phyloP scores from a whole-genome alignment of 495 filamentous ascomycete genomes.

The Aspergillus bridgeri region DNA sequence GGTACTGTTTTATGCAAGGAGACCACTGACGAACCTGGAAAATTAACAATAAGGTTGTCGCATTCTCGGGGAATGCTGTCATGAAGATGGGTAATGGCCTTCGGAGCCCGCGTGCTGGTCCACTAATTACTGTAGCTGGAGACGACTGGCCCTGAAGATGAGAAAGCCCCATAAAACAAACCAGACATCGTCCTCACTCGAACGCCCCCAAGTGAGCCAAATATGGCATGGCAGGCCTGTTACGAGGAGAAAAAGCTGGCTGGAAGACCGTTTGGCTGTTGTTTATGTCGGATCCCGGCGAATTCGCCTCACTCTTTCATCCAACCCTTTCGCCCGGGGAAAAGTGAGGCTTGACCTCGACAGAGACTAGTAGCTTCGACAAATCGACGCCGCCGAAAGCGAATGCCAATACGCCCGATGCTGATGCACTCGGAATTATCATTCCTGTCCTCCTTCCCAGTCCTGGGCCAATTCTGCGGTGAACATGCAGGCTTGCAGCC shows the following conservation, averaged over 20 bases:
- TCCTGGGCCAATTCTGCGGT: slow-evolving; percentile 24
- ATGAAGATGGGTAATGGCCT: slow-evolving; percentile 6
- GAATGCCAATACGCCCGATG: slow-evolving; percentile 6
- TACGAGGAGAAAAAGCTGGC: slow-evolving; percentile 4
- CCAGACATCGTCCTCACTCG: slow-evolving; percentile 4
- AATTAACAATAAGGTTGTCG: background rate
- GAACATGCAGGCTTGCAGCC: slow-evolving; percentile 25
- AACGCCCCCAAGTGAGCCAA: slow-evolving; percentile 9
- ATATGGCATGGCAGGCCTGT: slow-evolving; percentile 1
- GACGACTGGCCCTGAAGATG: background rate
- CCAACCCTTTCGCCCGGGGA: slow-evolving; percentile 37
- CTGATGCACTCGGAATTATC: slow-evolving; percentile 9
- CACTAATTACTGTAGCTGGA: background rate
- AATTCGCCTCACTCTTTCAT: slow-evolving; percentile 44
- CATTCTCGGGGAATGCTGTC: slow-evolving; percentile 15
- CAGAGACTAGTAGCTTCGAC: slow-evolving; percentile 14
- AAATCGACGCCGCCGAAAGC: slow-evolving; percentile 12
- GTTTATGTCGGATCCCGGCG: slow-evolving; percentile 23
- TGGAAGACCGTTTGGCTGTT: slow-evolving; percentile 9
- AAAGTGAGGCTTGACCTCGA: slow-evolving; percentile 32
- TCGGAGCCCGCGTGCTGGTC: slow-evolving; percentile 3
- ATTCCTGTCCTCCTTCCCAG: slow-evolving; percentile 8
- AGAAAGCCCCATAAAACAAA: slow-evolving; percentile 2
- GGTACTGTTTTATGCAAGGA: slow-evolving; percentile 15
- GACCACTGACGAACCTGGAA: background rate